Evolutionary conservation across 345 rosid species (phyloP).

Genomic region (Pistacia vera): DNA sequence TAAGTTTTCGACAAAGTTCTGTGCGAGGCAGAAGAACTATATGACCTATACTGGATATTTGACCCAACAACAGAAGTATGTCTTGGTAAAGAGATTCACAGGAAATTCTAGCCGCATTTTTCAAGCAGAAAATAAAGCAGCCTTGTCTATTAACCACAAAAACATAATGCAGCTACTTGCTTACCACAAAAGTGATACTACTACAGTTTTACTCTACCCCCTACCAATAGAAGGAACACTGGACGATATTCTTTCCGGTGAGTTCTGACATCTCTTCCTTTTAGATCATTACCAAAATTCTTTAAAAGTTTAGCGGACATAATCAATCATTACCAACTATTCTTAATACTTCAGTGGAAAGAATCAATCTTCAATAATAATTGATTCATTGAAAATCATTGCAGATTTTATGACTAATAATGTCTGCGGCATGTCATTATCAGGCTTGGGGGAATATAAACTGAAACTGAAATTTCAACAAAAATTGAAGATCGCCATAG

Average conservation of each 20-base stretch:
- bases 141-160: slow-evolving; percentile 29
- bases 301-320: not conserved
- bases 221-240: slow-evolving; percentile 19
- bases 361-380: not conserved
- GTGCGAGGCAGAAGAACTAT: slow-evolving; percentile 11
- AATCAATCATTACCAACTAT: not conserved
- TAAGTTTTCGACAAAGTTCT: slow-evolving; percentile 24
- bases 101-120: slow-evolving; percentile 20
- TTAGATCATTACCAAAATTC: not conserved
- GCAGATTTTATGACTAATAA: not conserved
- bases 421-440: not conserved
- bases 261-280: slow-evolving; percentile 3
- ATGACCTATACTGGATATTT: slow-evolving; percentile 24
- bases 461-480: slow-evolving; percentile 29
- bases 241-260: slow-evolving; percentile 29
- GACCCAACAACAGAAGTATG: slow-evolving; percentile 3
- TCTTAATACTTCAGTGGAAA: not conserved
- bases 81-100: slow-evolving; percentile 26
- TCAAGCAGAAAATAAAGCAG: slow-evolving; percentile 41
- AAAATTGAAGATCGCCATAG: slow-evolving; percentile 36
- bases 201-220: slow-evolving; percentile 30
- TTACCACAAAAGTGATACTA: slow-evolving; percentile 31
- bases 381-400: not conserved
- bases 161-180: slow-evolving; percentile 28
- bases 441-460: slow-evolving; percentile 16